A percentile compares a stretch with the other conserved stretches of the same genome.
These are phyloP conservation scores for Suillus placidus DNA, from an alignment of 768 basidiomycete genomes.

Conservation along the genomic window DNA sequence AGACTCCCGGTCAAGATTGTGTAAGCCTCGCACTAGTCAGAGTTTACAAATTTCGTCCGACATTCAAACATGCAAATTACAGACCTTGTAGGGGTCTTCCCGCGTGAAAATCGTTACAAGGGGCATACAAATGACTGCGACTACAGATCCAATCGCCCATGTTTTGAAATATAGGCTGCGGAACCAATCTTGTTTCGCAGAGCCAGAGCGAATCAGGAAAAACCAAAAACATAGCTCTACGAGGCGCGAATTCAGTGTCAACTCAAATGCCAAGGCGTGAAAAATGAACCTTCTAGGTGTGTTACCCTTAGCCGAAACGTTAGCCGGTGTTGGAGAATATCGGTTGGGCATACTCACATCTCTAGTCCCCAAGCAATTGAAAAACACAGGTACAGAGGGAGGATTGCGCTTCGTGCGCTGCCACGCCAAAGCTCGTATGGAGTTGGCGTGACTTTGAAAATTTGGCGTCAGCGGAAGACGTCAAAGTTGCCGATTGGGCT, in stretches of 20 bases:
- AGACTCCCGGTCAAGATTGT: slow-evolving; percentile 71
- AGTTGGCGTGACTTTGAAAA: slow-evolving; percentile 58
- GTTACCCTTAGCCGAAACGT: slow-evolving; percentile 53
- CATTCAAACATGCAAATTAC: slow-evolving; percentile 17
- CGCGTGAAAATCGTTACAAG: slow-evolving; percentile 68
- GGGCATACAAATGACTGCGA: slow-evolving; percentile 70
- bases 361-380: slow-evolving; percentile 74
- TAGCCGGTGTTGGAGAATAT: not conserved
- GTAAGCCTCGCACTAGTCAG: slow-evolving; percentile 63
- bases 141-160: slow-evolving; percentile 67
- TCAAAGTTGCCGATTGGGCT: not conserved
- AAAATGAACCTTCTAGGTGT: slow-evolving; percentile 68
- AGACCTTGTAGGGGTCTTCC: slow-evolving; percentile 58
- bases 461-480: slow-evolving; percentile 8
- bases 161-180: slow-evolving; percentile 70
- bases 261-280: slow-evolving; percentile 2
- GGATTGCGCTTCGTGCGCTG: slow-evolving; percentile 48
- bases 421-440: slow-evolving; percentile 62
- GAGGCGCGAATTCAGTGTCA: not conserved
- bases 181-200: slow-evolving; percentile 76
- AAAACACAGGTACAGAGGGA: slow-evolving; percentile 68
- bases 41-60: slow-evolving; percentile 7
- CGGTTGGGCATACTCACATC: slow-evolving; percentile 51
- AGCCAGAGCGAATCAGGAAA: slow-evolving; percentile 71
- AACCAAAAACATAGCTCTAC: slow-evolving; percentile 87